These are phyloP conservation scores for Dichotomopilus funicola DNA, from an alignment of 2,329 filamentous ascomycete species.

Conservation along the genomic window DNA sequence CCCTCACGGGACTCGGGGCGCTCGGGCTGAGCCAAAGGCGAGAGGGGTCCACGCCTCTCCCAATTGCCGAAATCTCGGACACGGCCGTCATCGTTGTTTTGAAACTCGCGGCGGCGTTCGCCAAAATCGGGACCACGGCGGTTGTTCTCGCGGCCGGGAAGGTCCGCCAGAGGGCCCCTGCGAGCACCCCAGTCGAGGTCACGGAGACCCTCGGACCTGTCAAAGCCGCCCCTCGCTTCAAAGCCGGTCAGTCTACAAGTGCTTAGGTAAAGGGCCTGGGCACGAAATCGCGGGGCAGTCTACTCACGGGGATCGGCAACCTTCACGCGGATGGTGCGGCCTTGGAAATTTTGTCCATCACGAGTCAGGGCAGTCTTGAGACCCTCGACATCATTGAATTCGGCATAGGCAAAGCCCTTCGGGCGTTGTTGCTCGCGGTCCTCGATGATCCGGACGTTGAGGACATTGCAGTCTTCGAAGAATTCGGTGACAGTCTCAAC, in stretches of 20 bases:
- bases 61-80: conserved; percentile 79
- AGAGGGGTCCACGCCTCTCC: conserved; percentile 90
- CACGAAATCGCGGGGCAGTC: not conserved
- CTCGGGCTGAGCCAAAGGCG: conserved; percentile 56
- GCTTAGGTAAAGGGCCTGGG: not conserved
- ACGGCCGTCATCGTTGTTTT: conserved; percentile 63
- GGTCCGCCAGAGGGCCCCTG: conserved; percentile 29
- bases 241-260: conserved; percentile 31
- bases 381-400: conserved; percentile 82
- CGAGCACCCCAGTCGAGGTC: conserved; percentile 36
- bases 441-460: conserved; percentile 91
- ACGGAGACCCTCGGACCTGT: conserved; percentile 36
- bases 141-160: conserved; percentile 37
- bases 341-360: conserved; percentile 77
- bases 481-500: conserved; percentile 77
- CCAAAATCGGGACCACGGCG: conserved; percentile 46
- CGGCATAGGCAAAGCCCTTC: conserved; percentile 97
- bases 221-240: conserved; percentile 74
- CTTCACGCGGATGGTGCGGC: conserved; percentile 85
- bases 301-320: conserved; percentile 96
- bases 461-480: conserved; percentile 76
- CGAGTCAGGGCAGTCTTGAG: conserved; percentile 84
- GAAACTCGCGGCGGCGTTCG: conserved; percentile 62
- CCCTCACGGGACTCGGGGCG: conserved; percentile 48
- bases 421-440: conserved; percentile 90